Conservation (phyloP, 768 basidiomycete genomes). For the Boletus insuetus region DNA sequence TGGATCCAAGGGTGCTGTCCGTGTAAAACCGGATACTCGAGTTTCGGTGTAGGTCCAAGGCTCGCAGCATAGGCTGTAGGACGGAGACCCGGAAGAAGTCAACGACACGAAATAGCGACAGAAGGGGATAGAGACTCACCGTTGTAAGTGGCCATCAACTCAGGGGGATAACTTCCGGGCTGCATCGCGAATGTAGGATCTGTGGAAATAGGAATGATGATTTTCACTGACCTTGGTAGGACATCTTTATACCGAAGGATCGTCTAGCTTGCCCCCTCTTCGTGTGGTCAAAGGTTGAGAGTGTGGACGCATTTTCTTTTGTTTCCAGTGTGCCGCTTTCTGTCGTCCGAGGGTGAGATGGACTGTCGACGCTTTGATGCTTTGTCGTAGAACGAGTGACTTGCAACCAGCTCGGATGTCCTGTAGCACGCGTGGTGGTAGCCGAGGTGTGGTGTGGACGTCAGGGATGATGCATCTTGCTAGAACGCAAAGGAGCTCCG, state of each 20-base stretch:
- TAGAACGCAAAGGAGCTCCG: background rate
- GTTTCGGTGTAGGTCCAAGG: background rate
- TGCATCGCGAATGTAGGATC: constrained; percentile 1
- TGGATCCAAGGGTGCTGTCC: background rate
- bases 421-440: no score
- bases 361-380: no score
- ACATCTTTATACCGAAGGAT: background rate
- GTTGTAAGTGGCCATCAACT: constrained; percentile 6
- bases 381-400: no score
- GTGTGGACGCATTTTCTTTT: background rate
- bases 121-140: background rate
- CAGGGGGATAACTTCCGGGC: background rate
- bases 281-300: background rate
- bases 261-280: background rate
- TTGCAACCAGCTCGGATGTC: no score
- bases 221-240: no score
- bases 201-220: background rate
- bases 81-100: background rate
- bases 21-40: constrained; percentile 11
- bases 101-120: background rate
- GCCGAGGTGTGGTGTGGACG: no score
- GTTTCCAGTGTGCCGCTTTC: background rate
- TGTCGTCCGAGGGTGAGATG: no score
- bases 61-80: constrained; percentile 7
- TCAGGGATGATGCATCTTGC: no score